Evolutionary conservation across 352 stramenopile species (phyloP), one percentile per base, ranked within the genome.

Genomic region (Elongisporangium undulatum): DNA sequence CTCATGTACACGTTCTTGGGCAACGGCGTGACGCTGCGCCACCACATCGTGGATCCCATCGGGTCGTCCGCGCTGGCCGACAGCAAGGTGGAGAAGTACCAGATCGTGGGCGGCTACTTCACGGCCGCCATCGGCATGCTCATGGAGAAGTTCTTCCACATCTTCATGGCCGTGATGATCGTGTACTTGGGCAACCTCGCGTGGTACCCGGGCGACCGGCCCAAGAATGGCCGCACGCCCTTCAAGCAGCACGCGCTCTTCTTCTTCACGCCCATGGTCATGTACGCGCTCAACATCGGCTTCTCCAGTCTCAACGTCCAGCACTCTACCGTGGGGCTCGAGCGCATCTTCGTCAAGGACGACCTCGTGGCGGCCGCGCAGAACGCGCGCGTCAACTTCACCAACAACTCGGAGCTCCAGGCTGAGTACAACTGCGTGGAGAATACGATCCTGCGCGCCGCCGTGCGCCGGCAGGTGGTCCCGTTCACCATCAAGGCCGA

Each of bases 131-230:
- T 71, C 1, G 69, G 69, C 4, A 49, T 68, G 29, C 16, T 72
- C 3, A 49, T 80, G 21, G 71, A 77, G 20, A 56, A 56, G 17
- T 62, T 55, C 52, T 76, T 68, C 50, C 57, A 64, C n/a, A 54
- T 75, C 54, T 83, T 83, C 55, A 54, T 80, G 2, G 64, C 60
- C 1, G 74, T 78, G n/a, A 71, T 72, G 49, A 51, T 73, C 19
- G 70, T 63, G 22, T 83, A 72, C 58, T 51, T 83, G 0, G 55
- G 56, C 23, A 83, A 83, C 49, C 52, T 68, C 13, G 53, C 34
- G 34, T 76, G 66, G 72, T 67, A 72, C 53, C 69, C 69, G 5
- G 54, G 62, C 6, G 66, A 81, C 13, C 58, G 63, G 49, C 56
- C 65, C 3, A 41, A 20, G 19, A 9, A 62, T 6, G 69, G 69